Evolutionary conservation across 345 rosid species (phyloP), one percentile per base, ranked within the genome.

Genomic region (Trapa incisa): DNA sequence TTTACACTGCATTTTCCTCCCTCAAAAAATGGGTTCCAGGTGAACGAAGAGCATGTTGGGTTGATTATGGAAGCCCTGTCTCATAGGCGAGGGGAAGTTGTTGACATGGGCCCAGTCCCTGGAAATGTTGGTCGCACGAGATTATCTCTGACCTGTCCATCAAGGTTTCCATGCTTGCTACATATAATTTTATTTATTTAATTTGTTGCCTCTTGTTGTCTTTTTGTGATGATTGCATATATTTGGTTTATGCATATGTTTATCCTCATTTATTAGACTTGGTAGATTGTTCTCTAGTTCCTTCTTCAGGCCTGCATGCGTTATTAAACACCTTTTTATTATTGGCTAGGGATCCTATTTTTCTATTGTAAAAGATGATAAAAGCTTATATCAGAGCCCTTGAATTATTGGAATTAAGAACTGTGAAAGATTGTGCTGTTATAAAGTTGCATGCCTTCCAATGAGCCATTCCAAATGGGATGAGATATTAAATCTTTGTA

Each of bases 51-150:
- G 78, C 97, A 94, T 64, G 92, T 87, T 64, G 99, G 96, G 65
- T 74, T 87, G 69, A 80, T 91, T 65, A 82, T 94, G 95, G 99
- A 91, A 82, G 96, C 99, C 76, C 80, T 94, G 43, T 86, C 99
- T 72, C 97, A 89, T 69, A 89, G 99, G 79, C 87, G 89, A 45
- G 97, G 80, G 42, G 96, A 89, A 73, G 82, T 91, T 70, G 45
- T 78, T 50, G 99, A 94, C 82, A 87, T 94, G 96, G 89, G 96
- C 68, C 96, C 96, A 75, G 99, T 94, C 61, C 83, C 96, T 69
- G 97, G 99, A 80, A 79, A 81, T 75, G 79, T 60, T 69, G 96
- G 96, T 65, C 89, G 99, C 79, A 87, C 96, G 35, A 94, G 91
- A 74, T 62, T 94, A 78, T 84, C 89, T 69, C 71, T 91, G 78